Conservation (phyloP, 2,329 filamentous ascomycete genomes). For the Cladosporium sphaerospermum region DNA sequence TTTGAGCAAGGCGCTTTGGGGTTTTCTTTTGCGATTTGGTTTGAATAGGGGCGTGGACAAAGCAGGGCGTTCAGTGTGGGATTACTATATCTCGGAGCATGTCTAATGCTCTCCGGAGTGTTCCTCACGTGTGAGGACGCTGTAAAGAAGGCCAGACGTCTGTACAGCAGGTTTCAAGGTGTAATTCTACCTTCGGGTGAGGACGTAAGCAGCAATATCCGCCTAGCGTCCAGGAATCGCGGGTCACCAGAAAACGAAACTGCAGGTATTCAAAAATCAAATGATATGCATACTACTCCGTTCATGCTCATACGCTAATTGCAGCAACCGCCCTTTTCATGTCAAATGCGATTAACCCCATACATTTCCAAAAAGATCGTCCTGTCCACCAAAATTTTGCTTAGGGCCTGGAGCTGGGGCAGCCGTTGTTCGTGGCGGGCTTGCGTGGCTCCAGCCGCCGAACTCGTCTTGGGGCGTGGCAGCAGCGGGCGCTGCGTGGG, state of each 20-base stretch:
- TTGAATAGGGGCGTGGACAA: neutral
- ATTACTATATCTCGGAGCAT: neutral
- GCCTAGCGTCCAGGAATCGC: no score
- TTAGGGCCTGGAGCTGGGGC: conserved; percentile 37
- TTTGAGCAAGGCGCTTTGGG: conserved; percentile 14
- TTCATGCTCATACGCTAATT: conserved; percentile 8
- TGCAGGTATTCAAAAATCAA: neutral
- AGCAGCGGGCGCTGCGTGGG: conserved; percentile 22
- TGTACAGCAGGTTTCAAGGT: neutral
- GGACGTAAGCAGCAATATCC: no score
- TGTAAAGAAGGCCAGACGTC: neutral
- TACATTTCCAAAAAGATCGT: conserved; percentile 93
- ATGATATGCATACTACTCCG: neutral
- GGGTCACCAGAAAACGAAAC: no score
- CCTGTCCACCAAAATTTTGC: conserved; percentile 54
- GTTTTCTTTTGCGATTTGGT: neutral
- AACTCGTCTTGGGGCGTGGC: conserved; percentile 90
- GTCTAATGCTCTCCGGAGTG: neutral
- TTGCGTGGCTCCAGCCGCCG: conserved; percentile 82
- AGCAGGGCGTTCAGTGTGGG: neutral
- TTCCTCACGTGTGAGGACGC: neutral
- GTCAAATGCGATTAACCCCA: conserved; percentile 60
- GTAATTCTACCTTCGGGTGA: no score
- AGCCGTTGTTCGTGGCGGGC: conserved; percentile 41
- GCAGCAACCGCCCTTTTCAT: conserved; percentile 1